Evolutionary conservation across 2,329 filamentous ascomycete genomes (phyloP), one percentile per base, ranked within the genome.

Genomic region (Neonectria magnoliae): DNA sequence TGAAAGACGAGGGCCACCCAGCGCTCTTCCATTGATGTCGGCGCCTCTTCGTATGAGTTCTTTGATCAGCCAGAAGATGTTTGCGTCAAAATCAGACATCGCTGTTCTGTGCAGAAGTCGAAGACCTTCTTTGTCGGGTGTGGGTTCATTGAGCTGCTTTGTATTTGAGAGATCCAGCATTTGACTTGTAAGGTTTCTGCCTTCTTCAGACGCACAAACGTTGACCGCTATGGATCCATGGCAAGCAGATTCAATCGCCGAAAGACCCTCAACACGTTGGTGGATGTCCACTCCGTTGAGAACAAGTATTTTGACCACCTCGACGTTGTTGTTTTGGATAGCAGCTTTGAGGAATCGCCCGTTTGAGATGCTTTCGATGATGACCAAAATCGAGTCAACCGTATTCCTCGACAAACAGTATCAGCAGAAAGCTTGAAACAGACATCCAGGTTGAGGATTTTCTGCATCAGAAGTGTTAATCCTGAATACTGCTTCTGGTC

Each of bases 71-170:
- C 62, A 67, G 2, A 44, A 1, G 0, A 55, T 41, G 0, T 31
- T 3, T 0, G 1, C 13, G 1, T 25, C 25, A 11, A 45, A 20
- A 5, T 31, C 27, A 1, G 8, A 5, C 2, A 53, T 56, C 0
- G 62, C 57, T 14, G 54, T 22, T 0, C 47, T 45, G 29, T 67
- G 62, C 0, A 65, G 25, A 1, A 60, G 57, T 5, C 51, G 13
- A 0, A 1, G 1, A 0, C 31, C 5, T 3, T 11, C 5, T 0
- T 1, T 7, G n/a, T 14, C 33, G 0, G 42, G 14, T 1, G 0
- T 1, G 0, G 8, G 10, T 0, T 58, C 50, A 3, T 51, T 29
- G 25, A 59, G 7, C 11, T 18, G 9, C 0, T 59, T 31, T 5
- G 14, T 3, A 3, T 3, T n/a, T 0, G 44, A 31, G 11, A 16